Evolutionary conservation across 257 asterid genomes (phyloP).

Genomic region (Solanum verrucosum): DNA sequence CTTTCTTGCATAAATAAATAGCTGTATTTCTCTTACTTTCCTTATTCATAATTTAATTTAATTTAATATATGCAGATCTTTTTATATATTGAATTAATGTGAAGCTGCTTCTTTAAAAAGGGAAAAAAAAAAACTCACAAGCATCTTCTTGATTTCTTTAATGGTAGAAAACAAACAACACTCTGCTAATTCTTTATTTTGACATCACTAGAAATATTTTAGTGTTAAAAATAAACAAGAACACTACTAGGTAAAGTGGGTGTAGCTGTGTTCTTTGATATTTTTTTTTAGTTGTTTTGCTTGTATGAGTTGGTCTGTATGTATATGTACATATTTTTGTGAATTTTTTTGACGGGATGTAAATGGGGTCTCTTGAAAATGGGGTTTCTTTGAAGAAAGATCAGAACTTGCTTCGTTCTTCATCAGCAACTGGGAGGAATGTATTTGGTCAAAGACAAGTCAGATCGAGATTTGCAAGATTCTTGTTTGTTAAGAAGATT

Average conservation of each 20-base stretch:
- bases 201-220: background rate
- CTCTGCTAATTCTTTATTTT: background rate
- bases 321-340: background rate
- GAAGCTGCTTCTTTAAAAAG: background rate
- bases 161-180: background rate
- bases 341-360: constrained; percentile 33
- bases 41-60: background rate
- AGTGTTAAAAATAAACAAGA: background rate
- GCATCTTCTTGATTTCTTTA: constrained; percentile 15
- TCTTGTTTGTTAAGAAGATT: constrained; percentile 44
- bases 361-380: constrained; percentile 81
- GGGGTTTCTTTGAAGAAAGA: constrained; percentile 44
- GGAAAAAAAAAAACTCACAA: background rate
- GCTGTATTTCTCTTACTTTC: background rate
- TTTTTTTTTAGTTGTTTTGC: background rate
- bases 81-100: background rate
- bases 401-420: constrained; percentile 33
- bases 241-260: background rate
- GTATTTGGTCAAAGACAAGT: constrained; percentile 29
- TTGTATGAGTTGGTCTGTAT: background rate
- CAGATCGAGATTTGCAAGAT: constrained; percentile 86
- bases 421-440: constrained; percentile 19
- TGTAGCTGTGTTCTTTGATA: background rate
- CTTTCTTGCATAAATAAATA: background rate
- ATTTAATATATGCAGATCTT: background rate